These are phyloP conservation scores for Mycena belliarum DNA, from an alignment of 768 basidiomycete genomes.

Conservation along the genomic window DNA sequence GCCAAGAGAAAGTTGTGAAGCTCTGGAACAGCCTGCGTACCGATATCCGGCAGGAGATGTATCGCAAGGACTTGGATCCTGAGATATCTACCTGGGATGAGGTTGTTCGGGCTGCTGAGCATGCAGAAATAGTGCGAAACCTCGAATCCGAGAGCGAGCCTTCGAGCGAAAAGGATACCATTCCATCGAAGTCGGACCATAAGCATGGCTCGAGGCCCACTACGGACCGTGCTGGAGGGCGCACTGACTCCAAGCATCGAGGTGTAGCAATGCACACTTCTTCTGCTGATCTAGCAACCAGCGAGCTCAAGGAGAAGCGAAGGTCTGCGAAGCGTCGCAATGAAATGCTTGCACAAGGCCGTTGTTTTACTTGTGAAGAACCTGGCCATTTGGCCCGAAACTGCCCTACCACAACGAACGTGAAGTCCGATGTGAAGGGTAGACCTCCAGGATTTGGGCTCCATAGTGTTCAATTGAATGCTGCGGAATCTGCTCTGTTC, in stretches of 20 bases:
- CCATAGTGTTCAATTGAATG: neutral
- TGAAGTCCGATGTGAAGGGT: neutral
- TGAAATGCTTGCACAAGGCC: conserved; percentile 5
- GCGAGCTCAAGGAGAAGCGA: neutral
- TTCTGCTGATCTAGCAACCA: no score
- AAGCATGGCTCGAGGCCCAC: neutral
- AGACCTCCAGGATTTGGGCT: conserved; percentile 2
- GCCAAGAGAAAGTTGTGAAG: conserved; percentile 22
- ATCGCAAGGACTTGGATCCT: conserved; percentile 17
- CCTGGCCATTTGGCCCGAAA: conserved; percentile 5
- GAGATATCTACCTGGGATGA: conserved; percentile 5
- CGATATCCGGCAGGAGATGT: conserved; percentile 17
- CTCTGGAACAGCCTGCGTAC: conserved; percentile 27
- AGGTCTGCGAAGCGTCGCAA: neutral
- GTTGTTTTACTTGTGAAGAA: conserved; percentile 8
- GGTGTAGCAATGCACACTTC: neutral
- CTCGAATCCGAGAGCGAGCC: neutral
- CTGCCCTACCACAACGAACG: neutral
- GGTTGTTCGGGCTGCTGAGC: neutral
- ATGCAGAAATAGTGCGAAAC: neutral
- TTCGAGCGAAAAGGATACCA: no score
- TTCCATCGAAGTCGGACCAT: no score
- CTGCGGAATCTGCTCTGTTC: neutral
- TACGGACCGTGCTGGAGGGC: neutral
- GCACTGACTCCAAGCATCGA: neutral